A percentile compares a stretch with the other conserved stretches of the same genome.
Conservation (phyloP, 352 stramenopile species). For the Discostella stelligera region DNA sequence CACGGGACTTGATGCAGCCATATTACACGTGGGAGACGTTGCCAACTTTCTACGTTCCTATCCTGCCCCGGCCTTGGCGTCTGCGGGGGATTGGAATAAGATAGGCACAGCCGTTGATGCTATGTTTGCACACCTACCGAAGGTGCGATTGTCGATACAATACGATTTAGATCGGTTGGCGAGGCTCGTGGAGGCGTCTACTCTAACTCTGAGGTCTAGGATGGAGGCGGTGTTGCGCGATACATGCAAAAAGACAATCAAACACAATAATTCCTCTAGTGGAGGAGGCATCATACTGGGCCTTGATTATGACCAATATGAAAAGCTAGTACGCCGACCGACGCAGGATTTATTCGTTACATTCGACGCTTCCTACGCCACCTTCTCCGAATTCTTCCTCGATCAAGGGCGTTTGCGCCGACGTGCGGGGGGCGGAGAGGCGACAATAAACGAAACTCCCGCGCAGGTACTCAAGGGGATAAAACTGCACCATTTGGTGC, state of each 20-base stretch:
- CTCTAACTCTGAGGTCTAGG: constrained; percentile 59
- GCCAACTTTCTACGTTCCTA: constrained; percentile 71
- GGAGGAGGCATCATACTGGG: constrained; percentile 60
- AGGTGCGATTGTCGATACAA: constrained; percentile 68
- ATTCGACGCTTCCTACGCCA: constrained; percentile 70
- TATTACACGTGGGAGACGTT: constrained; percentile 59
- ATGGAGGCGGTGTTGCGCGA: constrained; percentile 67
- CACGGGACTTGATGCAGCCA: constrained; percentile 70
- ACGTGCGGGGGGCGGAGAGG: constrained; percentile 22
- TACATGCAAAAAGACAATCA: neutral
- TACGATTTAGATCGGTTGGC: constrained; percentile 74
- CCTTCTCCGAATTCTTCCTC: constrained; percentile 77
- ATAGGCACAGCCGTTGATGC: constrained; percentile 53
- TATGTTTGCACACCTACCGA: constrained; percentile 76
- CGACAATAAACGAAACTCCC: constrained; percentile 46
- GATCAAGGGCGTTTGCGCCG: constrained; percentile 64
- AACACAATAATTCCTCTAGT: constrained; percentile 10
- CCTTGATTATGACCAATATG: constrained; percentile 76
- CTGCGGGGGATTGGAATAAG: constrained; percentile 63
- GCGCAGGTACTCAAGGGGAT: constrained; percentile 67
- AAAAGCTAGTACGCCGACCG: constrained; percentile 57
- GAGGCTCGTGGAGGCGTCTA: constrained; percentile 71
- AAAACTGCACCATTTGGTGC: constrained; percentile 62
- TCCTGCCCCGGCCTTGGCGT: constrained; percentile 57
- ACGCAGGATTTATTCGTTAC: constrained; percentile 77